Percentiles rank a stretch among this genome's conserved stretches.
Conservation (phyloP, 345 rosid genomes). For the Syzygium aqueum region DNA sequence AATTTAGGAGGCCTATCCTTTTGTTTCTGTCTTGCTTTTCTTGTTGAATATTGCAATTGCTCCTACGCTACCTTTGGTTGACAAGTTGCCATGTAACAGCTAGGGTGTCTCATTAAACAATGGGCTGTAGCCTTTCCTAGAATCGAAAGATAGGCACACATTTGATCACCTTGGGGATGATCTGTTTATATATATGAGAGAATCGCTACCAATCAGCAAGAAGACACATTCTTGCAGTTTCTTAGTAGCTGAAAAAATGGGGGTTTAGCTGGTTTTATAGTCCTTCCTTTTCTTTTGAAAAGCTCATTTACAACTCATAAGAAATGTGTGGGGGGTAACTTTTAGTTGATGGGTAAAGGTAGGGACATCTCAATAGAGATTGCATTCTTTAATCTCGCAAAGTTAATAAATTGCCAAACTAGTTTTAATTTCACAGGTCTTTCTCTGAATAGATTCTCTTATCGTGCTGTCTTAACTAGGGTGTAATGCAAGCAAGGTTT, state of each 20-base stretch:
- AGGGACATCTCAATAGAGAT: background rate
- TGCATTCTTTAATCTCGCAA: background rate
- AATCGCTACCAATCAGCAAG: background rate
- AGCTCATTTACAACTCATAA: background rate
- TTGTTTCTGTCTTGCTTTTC: background rate
- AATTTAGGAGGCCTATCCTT: background rate
- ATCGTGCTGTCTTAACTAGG: background rate
- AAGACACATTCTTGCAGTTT: background rate
- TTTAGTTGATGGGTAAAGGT: background rate
- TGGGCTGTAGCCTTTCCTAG: background rate
- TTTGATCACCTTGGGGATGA: background rate
- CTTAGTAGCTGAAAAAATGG: background rate
- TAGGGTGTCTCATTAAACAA: background rate
- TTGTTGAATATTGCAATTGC: slow-evolving; percentile 16
- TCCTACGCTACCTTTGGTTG: background rate
- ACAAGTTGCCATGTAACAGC: background rate
- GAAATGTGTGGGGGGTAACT: background rate
- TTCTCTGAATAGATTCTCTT: background rate
- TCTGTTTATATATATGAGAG: background rate
- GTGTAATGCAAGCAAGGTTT: background rate
- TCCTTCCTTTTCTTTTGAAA: background rate
- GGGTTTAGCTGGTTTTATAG: background rate
- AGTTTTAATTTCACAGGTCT: background rate
- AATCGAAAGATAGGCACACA: background rate
- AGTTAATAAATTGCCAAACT: background rate